Evolutionary conservation across 495 filamentous ascomycete species (phyloP), one percentile per base, ranked within the genome.

Genomic region (Penicillium herquei): DNA sequence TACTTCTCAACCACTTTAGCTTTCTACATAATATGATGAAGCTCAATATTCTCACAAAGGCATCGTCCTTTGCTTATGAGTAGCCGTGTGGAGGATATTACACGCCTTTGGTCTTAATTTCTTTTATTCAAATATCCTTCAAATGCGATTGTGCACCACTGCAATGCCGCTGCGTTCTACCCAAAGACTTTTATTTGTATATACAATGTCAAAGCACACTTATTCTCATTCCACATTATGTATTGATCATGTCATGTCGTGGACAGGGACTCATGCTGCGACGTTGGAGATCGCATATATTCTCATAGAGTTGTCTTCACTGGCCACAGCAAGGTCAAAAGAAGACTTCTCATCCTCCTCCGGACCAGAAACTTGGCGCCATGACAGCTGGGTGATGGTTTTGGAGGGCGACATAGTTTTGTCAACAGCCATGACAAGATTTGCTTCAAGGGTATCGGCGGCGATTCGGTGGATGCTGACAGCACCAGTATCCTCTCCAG

Each of bases 261-360:
- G 26, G 9, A 10, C 14, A 39, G 7, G 7, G 11, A 14, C 34
- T 39, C 54, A 70, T 59, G 51, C 62, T 16, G 62, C 42, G 52
- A 76, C 61, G 39, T 72, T 63, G 5, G 69, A 70, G 51, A 91
- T 70, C 39, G 71, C 72, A 71, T 89, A 89, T 68, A 96, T 78
- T 57, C 90, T 80, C 34, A 91, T 75, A 46, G 91, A 92, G 43
- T 81, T 81, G 69, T 97, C 92, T 66, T 93, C 91, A 54, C 91
- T 92, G 39, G 87, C 87, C 54, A 95, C 80, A 7, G 89, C 90
- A 59, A 95, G 73, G 67, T 90, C 81, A 43, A 72, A 75, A 14
- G 26, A 35, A 57, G 56, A n/a, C 58, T 52, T 41, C 35, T 57
- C 26, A 14, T 67, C 52, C 16, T 49, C 60, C 13, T 48, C 55